Percentiles rank a stretch among this genome's conserved stretches.
Evolutionary conservation across 2,329 filamentous ascomycete genomes (phyloP).

Genomic region (Pseudodiploospora longispora): DNA sequence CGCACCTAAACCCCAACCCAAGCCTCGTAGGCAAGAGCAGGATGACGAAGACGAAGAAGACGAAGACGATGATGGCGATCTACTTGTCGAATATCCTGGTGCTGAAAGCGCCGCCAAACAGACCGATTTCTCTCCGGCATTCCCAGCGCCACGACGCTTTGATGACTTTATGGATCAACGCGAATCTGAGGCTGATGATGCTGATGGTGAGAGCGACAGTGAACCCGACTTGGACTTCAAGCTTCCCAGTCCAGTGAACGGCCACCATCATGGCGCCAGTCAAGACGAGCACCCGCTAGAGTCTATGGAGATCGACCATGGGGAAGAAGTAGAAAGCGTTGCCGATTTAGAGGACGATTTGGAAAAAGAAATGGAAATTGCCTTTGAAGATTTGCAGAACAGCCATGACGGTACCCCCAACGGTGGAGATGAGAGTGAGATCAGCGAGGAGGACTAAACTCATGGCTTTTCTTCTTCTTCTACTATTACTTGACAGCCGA

Average conservation of each 20-base stretch:
- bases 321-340: constrained; percentile 18
- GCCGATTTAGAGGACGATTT: constrained; percentile 30
- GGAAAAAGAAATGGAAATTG: constrained; percentile 46
- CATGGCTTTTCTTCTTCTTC: too few relatives aligned
- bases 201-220: constrained; percentile 38
- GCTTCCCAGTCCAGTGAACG: constrained; percentile 45
- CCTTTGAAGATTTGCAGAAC: constrained; percentile 45
- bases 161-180: constrained; percentile 44
- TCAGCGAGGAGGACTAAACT: constrained; percentile 55
- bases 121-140: constrained; percentile 41
- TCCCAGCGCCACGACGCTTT: constrained; percentile 40
- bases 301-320: constrained; percentile 20
- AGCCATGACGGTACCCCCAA: constrained; percentile 38
- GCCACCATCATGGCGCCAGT: constrained; percentile 19
- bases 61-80: constrained; percentile 47
- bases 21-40: constrained; percentile 26
- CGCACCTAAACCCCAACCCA: constrained; percentile 20
- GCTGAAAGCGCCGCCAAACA: constrained; percentile 29
- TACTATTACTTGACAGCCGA: too few relatives aligned
- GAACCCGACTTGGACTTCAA: constrained; percentile 44
- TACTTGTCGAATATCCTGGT: constrained; percentile 53
- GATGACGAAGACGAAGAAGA: constrained; percentile 47
- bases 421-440: constrained; percentile 53
- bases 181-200: constrained; percentile 38
- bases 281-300: constrained; percentile 18